Percentiles rank a stretch among this genome's conserved stretches.
Conservation (phyloP, 1,284 basidiomycete species). For the Puccinia polysora region DNA sequence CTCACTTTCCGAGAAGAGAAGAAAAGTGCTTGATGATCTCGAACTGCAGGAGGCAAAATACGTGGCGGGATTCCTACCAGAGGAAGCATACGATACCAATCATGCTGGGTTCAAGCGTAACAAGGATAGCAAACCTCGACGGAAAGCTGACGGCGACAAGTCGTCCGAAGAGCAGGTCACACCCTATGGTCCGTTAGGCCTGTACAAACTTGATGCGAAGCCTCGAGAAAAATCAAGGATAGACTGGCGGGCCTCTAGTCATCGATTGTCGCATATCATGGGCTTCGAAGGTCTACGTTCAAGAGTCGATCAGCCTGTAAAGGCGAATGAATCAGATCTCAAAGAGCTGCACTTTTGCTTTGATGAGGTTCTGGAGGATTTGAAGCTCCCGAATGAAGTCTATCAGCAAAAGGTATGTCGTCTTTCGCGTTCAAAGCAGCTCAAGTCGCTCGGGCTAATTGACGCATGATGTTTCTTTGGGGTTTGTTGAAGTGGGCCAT, state of each 20-base stretch:
- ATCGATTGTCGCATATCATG: not conserved
- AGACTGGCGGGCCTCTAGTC: slow-evolving; percentile 8
- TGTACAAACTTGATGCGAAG: slow-evolving; percentile 22
- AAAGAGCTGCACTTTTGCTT: slow-evolving; percentile 7
- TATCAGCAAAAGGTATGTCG: slow-evolving; percentile 27
- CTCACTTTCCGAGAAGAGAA: slow-evolving; percentile 15
- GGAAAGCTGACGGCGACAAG: not conserved
- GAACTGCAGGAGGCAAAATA: slow-evolving; percentile 33
- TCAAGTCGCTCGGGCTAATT: too few relatives aligned
- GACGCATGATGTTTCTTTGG: not conserved
- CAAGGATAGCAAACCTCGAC: slow-evolving; percentile 10
- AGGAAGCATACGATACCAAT: not conserved
- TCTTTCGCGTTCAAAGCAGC: not conserved
- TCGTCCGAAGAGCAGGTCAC: slow-evolving; percentile 9
- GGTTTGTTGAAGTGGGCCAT: slow-evolving; percentile 21
- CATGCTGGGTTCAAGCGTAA: not conserved
- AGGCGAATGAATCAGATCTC: not conserved
- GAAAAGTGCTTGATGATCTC: slow-evolving; percentile 14
- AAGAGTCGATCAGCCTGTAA: not conserved
- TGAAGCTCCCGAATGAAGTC: slow-evolving; percentile 11
- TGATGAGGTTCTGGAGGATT: slow-evolving; percentile 13
- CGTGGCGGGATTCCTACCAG: slow-evolving; percentile 16
- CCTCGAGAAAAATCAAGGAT: not conserved
- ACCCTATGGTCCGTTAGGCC: slow-evolving; percentile 23
- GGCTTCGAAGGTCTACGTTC: not conserved